Base-by-base conservation (phyloP, 306 rosid species). In the Vigna radiata region DNA sequence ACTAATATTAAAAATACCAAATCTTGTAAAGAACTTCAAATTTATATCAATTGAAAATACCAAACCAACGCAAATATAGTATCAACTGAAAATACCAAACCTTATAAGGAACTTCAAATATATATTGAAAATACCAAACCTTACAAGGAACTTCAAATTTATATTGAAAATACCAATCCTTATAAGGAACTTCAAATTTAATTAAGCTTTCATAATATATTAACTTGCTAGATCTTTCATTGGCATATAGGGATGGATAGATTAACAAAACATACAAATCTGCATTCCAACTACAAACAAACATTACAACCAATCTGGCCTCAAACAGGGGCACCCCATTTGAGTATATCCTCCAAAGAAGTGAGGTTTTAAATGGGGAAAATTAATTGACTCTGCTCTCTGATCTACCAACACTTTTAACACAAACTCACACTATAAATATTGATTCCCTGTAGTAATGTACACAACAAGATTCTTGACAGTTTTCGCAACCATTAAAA, bases 401-500 rank as follows among this genome's bases (percentile, higher is more conserved):
- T 52, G 19, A 70, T 43, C 49, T 72, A 63, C 64, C 74, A 41
- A 47, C 74, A 63, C 79, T 41, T 61, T 29, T 17, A 72, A 53
- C 37, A 66, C 68, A 64, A 39, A 53, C 59, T 3, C 53, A 21
- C 43, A 21, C 43, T 53, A 19, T 49, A 58, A 61, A 70, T 50
- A 70, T 70, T 33, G 55, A 39, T 46, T 17, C 56, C 81, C 73
- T 18, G 61, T 50, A 19, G 60, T 50, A 19, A 68, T 68, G 31
- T 21, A 81, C 68, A 50, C 69, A 29, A 49, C 18, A 52, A 76
- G 64, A 60, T 81, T 63, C 60, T 81, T 17, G 62, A 59, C 72
- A 56, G 48, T 43, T 49, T 73, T 33, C 46, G 53, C 43, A 62
- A 8, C 62, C 46, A 29, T 46, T 29, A 11, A 16, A 74, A 29